These are phyloP conservation scores for Houttuynia cordata DNA, from an alignment of 164 flowering plant species.

Conservation along the genomic window DNA sequence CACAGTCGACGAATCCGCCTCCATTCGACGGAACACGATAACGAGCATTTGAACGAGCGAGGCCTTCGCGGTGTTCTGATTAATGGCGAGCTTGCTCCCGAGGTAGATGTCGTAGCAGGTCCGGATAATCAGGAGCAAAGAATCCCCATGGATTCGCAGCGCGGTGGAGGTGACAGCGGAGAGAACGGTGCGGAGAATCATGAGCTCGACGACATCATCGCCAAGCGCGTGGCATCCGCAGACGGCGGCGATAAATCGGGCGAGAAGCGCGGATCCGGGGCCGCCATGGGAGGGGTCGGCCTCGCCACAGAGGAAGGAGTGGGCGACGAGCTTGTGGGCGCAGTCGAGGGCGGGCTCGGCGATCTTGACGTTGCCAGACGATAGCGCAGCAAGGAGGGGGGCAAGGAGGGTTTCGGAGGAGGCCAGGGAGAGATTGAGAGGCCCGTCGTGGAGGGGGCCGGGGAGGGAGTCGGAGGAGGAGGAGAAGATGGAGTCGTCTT, in stretches of 20 bases:
- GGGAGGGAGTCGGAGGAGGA: conserved; percentile 29
- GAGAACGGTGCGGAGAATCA: conserved; percentile 61
- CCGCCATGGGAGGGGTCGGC: conserved; percentile 57
- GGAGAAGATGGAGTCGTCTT: neutral
- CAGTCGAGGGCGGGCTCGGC: conserved; percentile 83
- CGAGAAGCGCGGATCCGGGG: conserved; percentile 43
- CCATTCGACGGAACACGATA: conserved; percentile 95
- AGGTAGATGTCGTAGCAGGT: conserved; percentile 91
- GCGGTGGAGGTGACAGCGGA: conserved; percentile 83
- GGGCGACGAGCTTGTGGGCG: conserved; percentile 68
- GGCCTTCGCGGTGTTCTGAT: conserved; percentile 96
- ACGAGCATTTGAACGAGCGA: conserved; percentile 92
- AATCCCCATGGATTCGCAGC: conserved; percentile 86
- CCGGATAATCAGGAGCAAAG: conserved; percentile 73
- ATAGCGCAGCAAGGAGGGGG: conserved; percentile 60
- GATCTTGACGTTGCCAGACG: conserved; percentile 56
- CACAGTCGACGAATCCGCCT: conserved; percentile 93
- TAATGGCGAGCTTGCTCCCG: conserved; percentile 80
- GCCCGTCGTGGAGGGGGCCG: conserved; percentile 66
- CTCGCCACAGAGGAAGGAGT: conserved; percentile 75
- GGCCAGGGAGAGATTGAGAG: conserved; percentile 41
- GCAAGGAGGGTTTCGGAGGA: conserved; percentile 70
- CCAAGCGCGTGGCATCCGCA: conserved; percentile 79
- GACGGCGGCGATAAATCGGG: conserved; percentile 59
- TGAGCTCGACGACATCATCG: conserved; percentile 64